Base-by-base conservation (phyloP, 2,329 filamentous ascomycete genomes). In the Colletotrichum tanaceti region DNA sequence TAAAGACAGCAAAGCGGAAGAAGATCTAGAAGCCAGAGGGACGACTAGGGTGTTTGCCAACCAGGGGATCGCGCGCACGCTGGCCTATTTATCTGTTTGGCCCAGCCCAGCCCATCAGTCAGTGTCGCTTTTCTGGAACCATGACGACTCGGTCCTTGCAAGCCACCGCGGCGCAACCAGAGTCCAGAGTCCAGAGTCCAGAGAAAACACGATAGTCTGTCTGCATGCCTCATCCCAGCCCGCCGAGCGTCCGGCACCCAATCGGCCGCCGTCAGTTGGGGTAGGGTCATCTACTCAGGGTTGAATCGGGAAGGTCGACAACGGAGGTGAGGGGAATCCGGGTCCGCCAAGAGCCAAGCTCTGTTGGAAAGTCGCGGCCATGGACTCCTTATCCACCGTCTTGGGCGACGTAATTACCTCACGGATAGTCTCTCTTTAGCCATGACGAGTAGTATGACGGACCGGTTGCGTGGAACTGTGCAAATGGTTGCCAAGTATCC, bases 341-440 rank as follows among this genome's bases (percentile, higher is more conserved):
- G 63, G 53, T 10, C 44, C 44, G 67, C 67, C 67, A 70, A 70
- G 67, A 65, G 65, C 65, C 65, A 65, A 68, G 62, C 61, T 54
- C 28, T 46, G 46, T 61, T 32, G 32, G 46, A 65, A 16, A 24
- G 20, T 32, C 24, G 41, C 43, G 38, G 54, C 3, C 65, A 44
- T 61, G 49, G 62, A n/a, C 28, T 32, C 7, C 28, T 32, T 9
- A 32, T 7, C 28, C 28, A 32, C 28, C 28, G n/a, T 7, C 28
- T 7, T 32, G 9, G 28, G 28, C 28, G 7, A 32, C 1, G n/a
- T n/a, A 24, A 2, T 7, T 32, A 32, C 28, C 28, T 10, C 28
- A 32, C 10, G 28, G 28, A 32, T 10, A 9, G 32, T 35, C 2
- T 35, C 22, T 24, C 11, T 4, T 50, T 43, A 22, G 46, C 43